phyloP scores from a whole-genome alignment of 2,329 filamentous ascomycete species.

The Venturia aucupariae region DNA sequence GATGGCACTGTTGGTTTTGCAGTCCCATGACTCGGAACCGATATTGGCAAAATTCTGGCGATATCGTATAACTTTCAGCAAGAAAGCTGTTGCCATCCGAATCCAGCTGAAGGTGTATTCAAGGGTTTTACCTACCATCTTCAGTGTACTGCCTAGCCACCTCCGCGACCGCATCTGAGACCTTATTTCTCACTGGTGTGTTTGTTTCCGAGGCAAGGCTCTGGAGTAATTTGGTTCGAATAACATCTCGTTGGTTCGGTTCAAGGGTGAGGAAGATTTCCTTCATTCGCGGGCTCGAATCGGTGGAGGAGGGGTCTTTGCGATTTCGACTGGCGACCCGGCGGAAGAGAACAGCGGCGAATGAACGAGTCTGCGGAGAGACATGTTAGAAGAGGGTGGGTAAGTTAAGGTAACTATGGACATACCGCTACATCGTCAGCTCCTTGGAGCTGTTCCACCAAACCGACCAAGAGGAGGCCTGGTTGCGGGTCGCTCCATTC shows the following conservation, averaged over 20 bases:
- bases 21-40: not conserved
- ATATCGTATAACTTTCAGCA: not conserved
- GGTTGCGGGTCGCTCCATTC: conserved; percentile 80
- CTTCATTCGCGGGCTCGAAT: conserved; percentile 53
- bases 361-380: conserved; percentile 66
- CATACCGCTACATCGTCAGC: conserved; percentile 65
- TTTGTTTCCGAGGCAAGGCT: conserved; percentile 64
- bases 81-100: not conserved
- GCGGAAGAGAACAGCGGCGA: conserved; percentile 87
- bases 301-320: conserved; percentile 48
- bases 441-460: conserved; percentile 82
- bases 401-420: conserved; percentile 16
- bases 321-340: conserved; percentile 83
- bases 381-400: conserved; percentile 14
- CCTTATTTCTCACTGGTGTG: conserved; percentile 77
- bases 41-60: not conserved
- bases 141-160: conserved; percentile 92
- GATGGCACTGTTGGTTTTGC: not conserved
- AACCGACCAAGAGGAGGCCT: conserved; percentile 83
- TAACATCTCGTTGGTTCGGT: conserved; percentile 63
- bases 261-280: conserved; percentile 81
- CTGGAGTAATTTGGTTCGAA: conserved; percentile 76
- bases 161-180: conserved; percentile 95
- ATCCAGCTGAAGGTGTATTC: not conserved
- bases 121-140: conserved; percentile 55